Conservation (phyloP, 1,139 yeast genomes). For the Debaryomyces coudertii region DNA sequence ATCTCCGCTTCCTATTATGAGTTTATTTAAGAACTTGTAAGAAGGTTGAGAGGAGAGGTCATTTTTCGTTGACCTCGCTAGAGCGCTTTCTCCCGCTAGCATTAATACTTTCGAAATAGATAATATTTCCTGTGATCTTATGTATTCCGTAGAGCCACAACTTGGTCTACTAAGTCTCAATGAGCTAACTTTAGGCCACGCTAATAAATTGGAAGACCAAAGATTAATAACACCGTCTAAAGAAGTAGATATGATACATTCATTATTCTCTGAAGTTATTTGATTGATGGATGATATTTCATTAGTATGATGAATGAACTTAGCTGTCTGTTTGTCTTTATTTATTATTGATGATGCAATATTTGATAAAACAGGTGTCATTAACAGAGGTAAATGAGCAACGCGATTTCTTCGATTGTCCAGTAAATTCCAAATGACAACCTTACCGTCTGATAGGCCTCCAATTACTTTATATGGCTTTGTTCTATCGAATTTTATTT, state of each 20-base stretch:
- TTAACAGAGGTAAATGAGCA: conserved; percentile 33
- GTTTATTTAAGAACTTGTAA: conserved; percentile 28
- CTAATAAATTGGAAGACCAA: conserved; percentile 47
- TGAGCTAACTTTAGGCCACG: conserved; percentile 31
- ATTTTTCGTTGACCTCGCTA: background rate
- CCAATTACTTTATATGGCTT: conserved; percentile 36
- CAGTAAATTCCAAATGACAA: conserved; percentile 45
- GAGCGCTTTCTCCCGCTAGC: background rate
- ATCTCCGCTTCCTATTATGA: conserved; percentile 50
- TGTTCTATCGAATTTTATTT: conserved; percentile 41
- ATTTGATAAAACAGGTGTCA: conserved; percentile 27
- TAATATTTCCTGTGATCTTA: background rate
- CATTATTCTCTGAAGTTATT: conserved; percentile 26
- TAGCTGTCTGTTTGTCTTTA: background rate
- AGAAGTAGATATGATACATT: conserved; percentile 36
- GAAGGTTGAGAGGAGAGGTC: conserved; percentile 13
- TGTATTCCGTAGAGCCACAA: background rate
- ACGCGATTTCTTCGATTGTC: conserved; percentile 15
- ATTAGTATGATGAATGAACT: conserved; percentile 12
- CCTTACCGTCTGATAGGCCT: conserved; percentile 40
- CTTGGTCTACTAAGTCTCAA: conserved; percentile 17
- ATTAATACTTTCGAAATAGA: background rate
- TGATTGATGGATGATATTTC: conserved; percentile 23
- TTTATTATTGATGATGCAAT: conserved; percentile 4
- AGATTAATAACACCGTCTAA: conserved; percentile 39